A percentile compares a stretch with the other conserved stretches of the same genome.
These are phyloP conservation scores for Ophiocordyceps camponoti-floridani DNA, from an alignment of 2,329 filamentous ascomycete genomes.

Conservation along the genomic window DNA sequence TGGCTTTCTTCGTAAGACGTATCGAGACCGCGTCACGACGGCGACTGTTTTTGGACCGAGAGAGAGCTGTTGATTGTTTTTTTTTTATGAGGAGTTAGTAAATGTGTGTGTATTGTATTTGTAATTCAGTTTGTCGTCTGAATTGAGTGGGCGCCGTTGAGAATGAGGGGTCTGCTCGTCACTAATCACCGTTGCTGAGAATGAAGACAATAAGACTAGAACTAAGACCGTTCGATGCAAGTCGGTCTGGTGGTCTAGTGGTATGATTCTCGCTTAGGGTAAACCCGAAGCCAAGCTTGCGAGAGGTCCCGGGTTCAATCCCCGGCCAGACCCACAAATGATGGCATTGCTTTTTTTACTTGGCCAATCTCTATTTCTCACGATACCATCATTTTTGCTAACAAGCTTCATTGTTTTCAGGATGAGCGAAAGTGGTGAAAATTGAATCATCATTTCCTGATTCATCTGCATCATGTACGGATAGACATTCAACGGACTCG, in stretches of 20 bases:
- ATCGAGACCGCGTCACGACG: constrained; percentile 10
- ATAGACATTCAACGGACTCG: no score
- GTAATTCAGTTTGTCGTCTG: not conserved
- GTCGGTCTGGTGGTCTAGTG: constrained; percentile 40
- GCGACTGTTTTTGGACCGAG: not conserved
- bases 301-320: constrained; percentile 29
- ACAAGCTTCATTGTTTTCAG: no score
- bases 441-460: no score
- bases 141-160: not conserved
- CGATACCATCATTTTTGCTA: no score
- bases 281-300: constrained; percentile 18
- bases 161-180: no score
- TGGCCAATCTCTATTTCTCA: not conserved
- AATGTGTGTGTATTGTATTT: not conserved
- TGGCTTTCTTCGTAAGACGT: constrained; percentile 13
- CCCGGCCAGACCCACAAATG: constrained; percentile 21
- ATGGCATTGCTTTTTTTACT: not conserved
- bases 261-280: constrained; percentile 58
- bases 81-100: not conserved
- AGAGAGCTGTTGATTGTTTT: not conserved
- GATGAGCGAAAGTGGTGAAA: no score
- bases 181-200: no score
- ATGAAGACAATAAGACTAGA: no score
- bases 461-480: no score
- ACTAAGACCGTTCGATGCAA: no score